These are phyloP conservation scores for Rubroboletus satanas DNA, from an alignment of 768 basidiomycete species.

Conservation along the genomic window DNA sequence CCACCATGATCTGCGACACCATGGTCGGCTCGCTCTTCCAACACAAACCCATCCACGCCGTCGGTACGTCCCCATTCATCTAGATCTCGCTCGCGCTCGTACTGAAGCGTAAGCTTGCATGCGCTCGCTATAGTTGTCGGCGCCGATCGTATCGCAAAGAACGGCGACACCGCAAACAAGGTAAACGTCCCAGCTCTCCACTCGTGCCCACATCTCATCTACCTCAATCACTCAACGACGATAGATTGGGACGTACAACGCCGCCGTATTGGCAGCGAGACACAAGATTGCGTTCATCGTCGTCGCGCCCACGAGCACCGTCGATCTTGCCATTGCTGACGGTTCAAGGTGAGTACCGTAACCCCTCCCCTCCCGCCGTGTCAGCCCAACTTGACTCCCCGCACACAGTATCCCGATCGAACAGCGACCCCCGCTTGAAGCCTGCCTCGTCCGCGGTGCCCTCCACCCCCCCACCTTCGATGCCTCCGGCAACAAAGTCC, in stretches of 20 bases:
- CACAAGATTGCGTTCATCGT: slow-evolving; percentile 91
- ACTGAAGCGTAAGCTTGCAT: background rate
- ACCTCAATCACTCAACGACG: background rate
- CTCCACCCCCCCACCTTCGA: slow-evolving; percentile 51
- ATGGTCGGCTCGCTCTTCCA: slow-evolving; percentile 97
- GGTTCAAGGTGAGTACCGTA: slow-evolving; percentile 49
- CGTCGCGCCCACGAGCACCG: slow-evolving; percentile 87
- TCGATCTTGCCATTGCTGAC: slow-evolving; percentile 75
- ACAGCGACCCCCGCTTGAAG: slow-evolving; percentile 83
- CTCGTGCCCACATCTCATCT: background rate
- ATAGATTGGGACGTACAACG: slow-evolving; percentile 91
- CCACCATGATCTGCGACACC: slow-evolving; percentile 94
- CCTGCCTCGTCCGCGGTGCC: slow-evolving; percentile 82
- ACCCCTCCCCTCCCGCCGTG: background rate
- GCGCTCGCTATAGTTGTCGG: slow-evolving; percentile 57
- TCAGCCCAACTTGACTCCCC: background rate
- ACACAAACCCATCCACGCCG: slow-evolving; percentile 75
- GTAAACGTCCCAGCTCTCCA: slow-evolving; percentile 29
- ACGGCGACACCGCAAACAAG: slow-evolving; percentile 98
- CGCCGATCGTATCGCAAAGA: slow-evolving; percentile 83
- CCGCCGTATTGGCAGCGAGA: slow-evolving; percentile 84
- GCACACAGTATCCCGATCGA: slow-evolving; percentile 79
- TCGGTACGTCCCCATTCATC: slow-evolving; percentile 44
- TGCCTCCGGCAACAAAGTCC: slow-evolving; percentile 46
- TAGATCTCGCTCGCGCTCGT: too few species aligned